Evolutionary conservation across 805 yeast genomes (phyloP), one percentile per base, ranked within the genome.

Genomic region (Aciculoconidium aculeatum): DNA sequence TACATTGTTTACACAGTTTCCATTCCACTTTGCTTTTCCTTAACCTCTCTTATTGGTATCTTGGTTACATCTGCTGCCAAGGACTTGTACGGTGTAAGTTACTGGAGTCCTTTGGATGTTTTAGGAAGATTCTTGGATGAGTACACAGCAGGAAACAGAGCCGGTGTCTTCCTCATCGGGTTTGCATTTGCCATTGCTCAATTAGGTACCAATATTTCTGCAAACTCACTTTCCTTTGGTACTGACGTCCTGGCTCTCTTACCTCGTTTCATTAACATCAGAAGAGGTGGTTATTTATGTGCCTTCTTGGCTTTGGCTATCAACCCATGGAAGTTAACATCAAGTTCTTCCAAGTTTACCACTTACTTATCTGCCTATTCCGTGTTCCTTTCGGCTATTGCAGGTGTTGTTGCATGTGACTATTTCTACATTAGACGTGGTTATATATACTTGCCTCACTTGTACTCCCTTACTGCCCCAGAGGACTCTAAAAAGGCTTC

Each of bases 81-180:
- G 23, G 52, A 67, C 4, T 49, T 83, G 43, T 84, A 76, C 50
- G 83, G 80, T 15, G 74, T 69, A 39, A 71, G 84, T 17, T 72
- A 71, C 49, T 86, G 96, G 96, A 72, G 80, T 30, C 96, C 96
- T 6, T 59, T 86, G 34, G 94, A 82, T 41, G 83, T 83, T 4
- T 62, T 86, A 42, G 68, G 68, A 10, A 61, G 71, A 28, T 83
- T 80, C 47, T 69, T 86, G 42, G 52, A 47, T 36, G 49, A 64
- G 32, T 62, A 58, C 40, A 51, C 72, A 4, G 32, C 68, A 1
- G 80, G 88, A 15, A 73, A 78, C 36, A 66, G 94, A 39, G 87
- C 80, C 11, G 94, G 94, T 42, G 92, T 79, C 7, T 84, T 84
- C 51, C 65, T 85, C 34, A 76, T 83, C 42, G 64, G 86, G 3